Percentiles rank a stretch among this genome's conserved stretches.
Evolutionary conservation across 495 filamentous ascomycete genomes (phyloP).

Genomic region (Penicillium coprophilum): DNA sequence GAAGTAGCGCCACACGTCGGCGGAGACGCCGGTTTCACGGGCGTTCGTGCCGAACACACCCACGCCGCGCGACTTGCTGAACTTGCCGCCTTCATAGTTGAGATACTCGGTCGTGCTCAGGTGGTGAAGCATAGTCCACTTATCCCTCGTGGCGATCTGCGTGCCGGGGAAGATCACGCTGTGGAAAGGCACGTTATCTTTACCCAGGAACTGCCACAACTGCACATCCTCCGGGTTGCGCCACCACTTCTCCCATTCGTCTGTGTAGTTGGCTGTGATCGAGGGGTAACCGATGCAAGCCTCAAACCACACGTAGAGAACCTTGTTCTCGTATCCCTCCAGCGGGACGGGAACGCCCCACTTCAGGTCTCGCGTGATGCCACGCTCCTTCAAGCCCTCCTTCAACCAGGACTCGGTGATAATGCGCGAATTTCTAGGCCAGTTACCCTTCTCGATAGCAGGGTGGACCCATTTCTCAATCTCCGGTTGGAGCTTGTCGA

Average conservation of each 20-base stretch:
- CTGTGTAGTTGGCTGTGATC: slow-evolving; percentile 90
- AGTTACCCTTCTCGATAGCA: slow-evolving; percentile 58
- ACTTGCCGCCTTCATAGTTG: slow-evolving; percentile 95
- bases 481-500: slow-evolving; percentile 75
- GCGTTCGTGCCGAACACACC: slow-evolving; percentile 92
- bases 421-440: slow-evolving; percentile 72
- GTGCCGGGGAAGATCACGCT: slow-evolving; percentile 87
- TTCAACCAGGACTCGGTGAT: slow-evolving; percentile 79
- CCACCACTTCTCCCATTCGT: slow-evolving; percentile 96
- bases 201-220: slow-evolving; percentile 97
- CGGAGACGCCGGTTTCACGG: slow-evolving; percentile 79
- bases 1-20: slow-evolving; percentile 93
- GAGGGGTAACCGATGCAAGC: slow-evolving; percentile 95
- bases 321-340: slow-evolving; percentile 71
- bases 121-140: slow-evolving; percentile 90
- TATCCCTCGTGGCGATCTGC: slow-evolving; percentile 78
- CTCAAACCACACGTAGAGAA: slow-evolving; percentile 98
- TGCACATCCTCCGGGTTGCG: slow-evolving; percentile 81
- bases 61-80: slow-evolving; percentile 86
- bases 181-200: slow-evolving; percentile 95
- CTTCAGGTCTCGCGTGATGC: slow-evolving; percentile 88
- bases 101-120: slow-evolving; percentile 92
- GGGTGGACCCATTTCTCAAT: slow-evolving; percentile 70
- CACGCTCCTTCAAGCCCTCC: slow-evolving; percentile 76
- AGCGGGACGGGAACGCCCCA: slow-evolving; percentile 78